These are phyloP conservation scores for Neurospora crassa DNA, from an alignment of 2,329 filamentous ascomycete genomes.

Conservation along the genomic window DNA sequence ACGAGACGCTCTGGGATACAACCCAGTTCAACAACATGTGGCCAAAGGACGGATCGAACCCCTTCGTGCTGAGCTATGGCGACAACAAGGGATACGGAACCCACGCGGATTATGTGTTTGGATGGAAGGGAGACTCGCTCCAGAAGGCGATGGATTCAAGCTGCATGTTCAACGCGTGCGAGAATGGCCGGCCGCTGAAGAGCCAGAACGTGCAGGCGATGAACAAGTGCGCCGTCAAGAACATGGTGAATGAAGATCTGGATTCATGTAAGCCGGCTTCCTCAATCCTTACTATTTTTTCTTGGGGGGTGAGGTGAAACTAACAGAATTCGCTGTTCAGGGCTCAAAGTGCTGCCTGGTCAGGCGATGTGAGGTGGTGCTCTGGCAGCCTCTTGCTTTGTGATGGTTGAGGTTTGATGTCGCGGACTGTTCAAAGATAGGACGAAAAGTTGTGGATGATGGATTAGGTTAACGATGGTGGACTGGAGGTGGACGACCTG, in stretches of 20 bases:
- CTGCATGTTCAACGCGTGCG: slow-evolving; percentile 25
- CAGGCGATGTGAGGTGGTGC: background rate
- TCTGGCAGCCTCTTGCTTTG: background rate
- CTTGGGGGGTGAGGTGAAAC: background rate
- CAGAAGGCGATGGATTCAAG: slow-evolving; percentile 23
- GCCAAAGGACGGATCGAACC: slow-evolving; percentile 24
- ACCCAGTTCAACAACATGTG: slow-evolving; percentile 27
- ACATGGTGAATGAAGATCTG: slow-evolving; percentile 21
- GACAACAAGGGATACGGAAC: slow-evolving; percentile 21
- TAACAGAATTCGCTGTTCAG: background rate
- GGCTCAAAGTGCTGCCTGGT: background rate
- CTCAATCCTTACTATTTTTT: background rate
- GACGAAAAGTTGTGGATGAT: background rate
- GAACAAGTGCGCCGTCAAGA: slow-evolving; percentile 23
- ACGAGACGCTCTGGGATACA: slow-evolving; percentile 37
- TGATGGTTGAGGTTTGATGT: background rate
- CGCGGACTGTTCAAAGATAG: background rate
- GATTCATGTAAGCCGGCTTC: slow-evolving; percentile 20
- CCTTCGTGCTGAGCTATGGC: slow-evolving; percentile 21
- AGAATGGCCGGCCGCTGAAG: slow-evolving; percentile 23
- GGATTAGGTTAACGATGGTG: background rate
- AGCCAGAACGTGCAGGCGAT: slow-evolving; percentile 24
- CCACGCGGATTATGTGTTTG: slow-evolving; percentile 25
- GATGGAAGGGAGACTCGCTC: slow-evolving; percentile 25
- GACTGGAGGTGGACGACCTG: background rate